Percentiles rank a stretch among this genome's conserved stretches.
Conservation (phyloP, 177 flowering plant species). For the Vitis hybrid region DNA sequence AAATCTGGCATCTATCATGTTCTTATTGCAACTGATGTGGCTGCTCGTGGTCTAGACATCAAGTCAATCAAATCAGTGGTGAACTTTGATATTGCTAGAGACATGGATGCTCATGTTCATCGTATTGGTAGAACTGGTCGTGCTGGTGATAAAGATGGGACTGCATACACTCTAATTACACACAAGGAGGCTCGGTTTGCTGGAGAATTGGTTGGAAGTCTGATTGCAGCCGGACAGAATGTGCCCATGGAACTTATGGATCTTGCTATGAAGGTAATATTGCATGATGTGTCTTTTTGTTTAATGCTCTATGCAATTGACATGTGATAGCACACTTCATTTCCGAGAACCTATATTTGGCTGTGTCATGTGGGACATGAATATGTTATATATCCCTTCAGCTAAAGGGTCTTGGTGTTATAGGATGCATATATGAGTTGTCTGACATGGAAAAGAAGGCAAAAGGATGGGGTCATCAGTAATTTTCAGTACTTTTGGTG, state of each 20-base stretch:
- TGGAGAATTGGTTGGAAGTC: constrained; percentile 88
- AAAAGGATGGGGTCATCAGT: too few species aligned
- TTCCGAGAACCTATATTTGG: background rate
- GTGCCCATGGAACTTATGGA: constrained; percentile 85
- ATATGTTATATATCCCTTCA: background rate
- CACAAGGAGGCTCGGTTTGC: constrained; percentile 96
- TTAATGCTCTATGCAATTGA: background rate
- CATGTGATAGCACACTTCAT: too few species aligned
- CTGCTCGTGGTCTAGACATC: constrained; percentile 98
- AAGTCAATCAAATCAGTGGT: constrained; percentile 92
- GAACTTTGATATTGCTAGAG: constrained; percentile 90
- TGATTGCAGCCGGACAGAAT: constrained; percentile 97
- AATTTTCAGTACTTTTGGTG: background rate
- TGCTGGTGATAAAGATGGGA: constrained; percentile 98
- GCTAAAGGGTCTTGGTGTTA: background rate
- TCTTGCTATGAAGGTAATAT: constrained; percentile 96
- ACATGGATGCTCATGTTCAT: constrained; percentile 99
- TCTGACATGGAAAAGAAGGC: background rate
- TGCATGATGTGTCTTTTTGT: background rate
- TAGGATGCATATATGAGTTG: background rate
- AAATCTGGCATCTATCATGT: constrained; percentile 84
- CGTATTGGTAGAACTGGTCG: constrained; percentile 99
- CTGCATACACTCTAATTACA: constrained; percentile 85
- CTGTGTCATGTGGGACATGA: background rate
- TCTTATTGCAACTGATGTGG: constrained; percentile 95